Evolutionary conservation across 2,329 filamentous ascomycete genomes (phyloP), one percentile per base, ranked within the genome.

Genomic region (Talaromyces verruculosus): DNA sequence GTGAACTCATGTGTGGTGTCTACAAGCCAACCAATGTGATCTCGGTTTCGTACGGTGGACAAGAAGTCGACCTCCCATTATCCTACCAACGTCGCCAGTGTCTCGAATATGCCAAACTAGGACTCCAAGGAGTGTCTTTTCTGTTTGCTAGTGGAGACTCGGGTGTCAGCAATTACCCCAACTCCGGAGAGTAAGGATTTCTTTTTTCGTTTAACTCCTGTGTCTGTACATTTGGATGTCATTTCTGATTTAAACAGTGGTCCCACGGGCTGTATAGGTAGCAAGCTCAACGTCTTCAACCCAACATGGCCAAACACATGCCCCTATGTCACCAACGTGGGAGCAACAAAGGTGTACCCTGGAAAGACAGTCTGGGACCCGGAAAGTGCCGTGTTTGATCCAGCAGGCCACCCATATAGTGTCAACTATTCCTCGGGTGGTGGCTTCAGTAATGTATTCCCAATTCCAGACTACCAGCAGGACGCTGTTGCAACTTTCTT

Each of bases 1-100:
- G 72, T 60, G 63, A 72, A 45, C 74, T 81, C 17, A 77, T 82
- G 69, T 84, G 64, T 61, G 64, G 64, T 25, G 64, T 66, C 30
- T 66, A 66, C 49, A 63, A 63, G 33, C 64, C 64, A n/a, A 66
- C 64, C 13, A 63, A 66, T 35, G 64, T 66, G 33, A 66, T 66
- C 33, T 66, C 64, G n/a, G 51, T 66, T 37, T 66, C 64, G 13
- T 66, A 66, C 53, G 59, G 64, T 41, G 64, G 64, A 10, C 64
- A 66, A 43, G 64, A 66, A 60, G 59, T 41, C 6, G 64, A 66
- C 28, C 60, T 63, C 22, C 64, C 64, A 13, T 49, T 63, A 37
- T 62, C 64, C 17, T 66, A 66, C 19, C 64, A 66, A 53, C 64
- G 60, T 37, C 60, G 64, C 7, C 64, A 66, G 43, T 66, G 64